Evolutionary conservation across 2,329 filamentous ascomycete genomes (phyloP), one percentile per base, ranked within the genome.

Genomic region (Penicillium decumbens): DNA sequence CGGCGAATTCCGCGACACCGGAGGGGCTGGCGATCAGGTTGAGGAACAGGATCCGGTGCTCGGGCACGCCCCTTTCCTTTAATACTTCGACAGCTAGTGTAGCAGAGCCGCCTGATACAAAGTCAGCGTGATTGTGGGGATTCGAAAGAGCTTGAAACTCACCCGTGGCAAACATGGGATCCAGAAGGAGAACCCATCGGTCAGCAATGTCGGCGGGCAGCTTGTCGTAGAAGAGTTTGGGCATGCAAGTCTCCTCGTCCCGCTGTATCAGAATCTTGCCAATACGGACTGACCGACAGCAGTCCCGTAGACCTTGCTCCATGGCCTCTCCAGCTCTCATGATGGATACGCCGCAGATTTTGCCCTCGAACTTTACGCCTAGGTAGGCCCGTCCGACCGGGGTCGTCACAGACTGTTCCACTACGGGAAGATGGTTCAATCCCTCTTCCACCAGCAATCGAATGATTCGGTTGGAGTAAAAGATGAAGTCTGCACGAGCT

Each of bases 121-220:
- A 38, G 41, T 57, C 12, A 63, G 57, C 30, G 50, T 32, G 35
- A 24, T 23, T 23, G 3, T 12, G 8, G 32, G 29, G 41, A 29
- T 18, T 18, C 43, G 10, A 28, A 43, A 18, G 8, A 52, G 9
- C 24, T 4, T 41, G 23, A 28, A n/a, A 49, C 55, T 58, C 73
- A 91, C 89, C 91, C 60, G 93, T 98, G 50, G 93, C 93, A 73
- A 98, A 91, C 93, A 98, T 98, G n/a, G 93, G 93, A 68, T 98
- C 93, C 40, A 98, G 75, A 39, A 98, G 77, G 52, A 98, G 76
- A 30, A 96, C 92, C 91, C 93, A 98, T 69, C 93, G 79, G 47
- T 92, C 81, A 23, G 87, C 82, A 69, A 98, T 96, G 68, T 98
- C 93, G 66, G 89, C 86, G 6, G 93, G 93, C 32, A 98, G 80